Percentiles rank a stretch among this genome's conserved stretches.
phyloP scores from a whole-genome alignment of 495 filamentous ascomycete genomes.

The Talaromyces borbonicus region DNA sequence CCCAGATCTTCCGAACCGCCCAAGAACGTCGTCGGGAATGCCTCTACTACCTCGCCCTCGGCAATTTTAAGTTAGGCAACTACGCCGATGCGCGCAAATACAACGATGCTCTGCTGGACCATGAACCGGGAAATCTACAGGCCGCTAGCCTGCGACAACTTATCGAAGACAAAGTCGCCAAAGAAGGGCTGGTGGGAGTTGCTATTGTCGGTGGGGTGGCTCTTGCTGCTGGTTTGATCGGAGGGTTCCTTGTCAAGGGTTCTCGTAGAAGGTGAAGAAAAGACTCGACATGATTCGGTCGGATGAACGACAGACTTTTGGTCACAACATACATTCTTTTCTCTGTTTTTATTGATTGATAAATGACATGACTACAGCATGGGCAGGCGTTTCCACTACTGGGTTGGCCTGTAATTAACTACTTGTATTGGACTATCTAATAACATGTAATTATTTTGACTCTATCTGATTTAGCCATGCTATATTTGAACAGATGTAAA shows the following conservation, averaged over 20 bases:
- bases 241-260: constrained; percentile 71
- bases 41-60: constrained; percentile 92
- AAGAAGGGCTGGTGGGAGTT: constrained; percentile 86
- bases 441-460: too few relatives aligned
- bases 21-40: constrained; percentile 92
- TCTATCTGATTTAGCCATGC: too few relatives aligned
- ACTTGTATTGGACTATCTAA: not conserved
- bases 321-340: constrained; percentile 2
- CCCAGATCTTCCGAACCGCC: constrained; percentile 90
- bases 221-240: constrained; percentile 86
- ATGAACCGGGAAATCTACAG: constrained; percentile 84
- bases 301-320: not conserved
- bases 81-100: constrained; percentile 89
- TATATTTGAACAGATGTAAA: too few relatives aligned
- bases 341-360: not conserved
- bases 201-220: constrained; percentile 95
- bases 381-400: constrained; percentile 8
- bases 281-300: constrained; percentile 4
- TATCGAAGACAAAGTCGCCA: constrained; percentile 93
- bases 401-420: not conserved
- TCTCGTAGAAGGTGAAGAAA: constrained; percentile 43
- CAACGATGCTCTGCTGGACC: constrained; percentile 82
- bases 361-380: constrained; percentile 9
- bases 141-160: constrained; percentile 71
- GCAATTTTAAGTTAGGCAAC: constrained; percentile 97